Conservation (phyloP, 257 asterid genomes). For the Gentiana dahurica region DNA sequence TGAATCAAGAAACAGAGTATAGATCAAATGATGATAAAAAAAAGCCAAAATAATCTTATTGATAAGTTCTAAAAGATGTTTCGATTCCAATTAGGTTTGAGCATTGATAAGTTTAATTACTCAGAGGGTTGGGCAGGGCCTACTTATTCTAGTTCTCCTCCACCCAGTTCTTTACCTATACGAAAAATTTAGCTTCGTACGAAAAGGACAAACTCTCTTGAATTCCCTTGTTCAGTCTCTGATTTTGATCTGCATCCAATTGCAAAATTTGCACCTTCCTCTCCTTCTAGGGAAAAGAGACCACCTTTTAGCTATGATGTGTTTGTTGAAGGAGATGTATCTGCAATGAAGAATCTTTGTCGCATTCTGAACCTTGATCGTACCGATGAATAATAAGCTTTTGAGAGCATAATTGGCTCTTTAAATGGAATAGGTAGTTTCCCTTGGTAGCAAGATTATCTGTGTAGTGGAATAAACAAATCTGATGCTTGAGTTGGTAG, state of each 20-base stretch:
- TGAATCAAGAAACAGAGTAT: slow-evolving; percentile 3
- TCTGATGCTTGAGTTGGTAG: no score
- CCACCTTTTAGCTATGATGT: slow-evolving; percentile 22
- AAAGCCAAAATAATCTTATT: no score
- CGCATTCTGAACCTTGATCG: slow-evolving; percentile 94
- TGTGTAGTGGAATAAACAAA: no score
- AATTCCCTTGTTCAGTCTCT: slow-evolving; percentile 36
- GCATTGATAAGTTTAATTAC: slow-evolving; percentile 24
- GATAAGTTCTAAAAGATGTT: slow-evolving; percentile 16
- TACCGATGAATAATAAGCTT: slow-evolving; percentile 36
- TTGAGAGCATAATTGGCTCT: slow-evolving; percentile 24
- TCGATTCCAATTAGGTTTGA: slow-evolving; percentile 38
- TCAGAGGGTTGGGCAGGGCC: slow-evolving; percentile 99
- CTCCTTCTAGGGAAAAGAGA: slow-evolving; percentile 59
- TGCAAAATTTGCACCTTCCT: slow-evolving; percentile 75
- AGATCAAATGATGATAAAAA: slow-evolving; percentile 8
- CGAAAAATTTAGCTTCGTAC: slow-evolving; percentile 67
- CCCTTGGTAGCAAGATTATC: neutral
- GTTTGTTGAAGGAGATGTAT: slow-evolving; percentile 39
- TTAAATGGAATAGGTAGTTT: slow-evolving; percentile 19
- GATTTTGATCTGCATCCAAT: slow-evolving; percentile 34
- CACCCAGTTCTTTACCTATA: slow-evolving; percentile 90
- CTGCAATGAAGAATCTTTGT: slow-evolving; percentile 81
- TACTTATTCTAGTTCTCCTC: slow-evolving; percentile 84
- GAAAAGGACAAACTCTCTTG: slow-evolving; percentile 72